A percentile compares a stretch with the other conserved stretches of the same genome.
These are phyloP conservation scores for Yamadazyma trypodendri DNA, from an alignment of 1,139 yeast species.

Conservation along the genomic window DNA sequence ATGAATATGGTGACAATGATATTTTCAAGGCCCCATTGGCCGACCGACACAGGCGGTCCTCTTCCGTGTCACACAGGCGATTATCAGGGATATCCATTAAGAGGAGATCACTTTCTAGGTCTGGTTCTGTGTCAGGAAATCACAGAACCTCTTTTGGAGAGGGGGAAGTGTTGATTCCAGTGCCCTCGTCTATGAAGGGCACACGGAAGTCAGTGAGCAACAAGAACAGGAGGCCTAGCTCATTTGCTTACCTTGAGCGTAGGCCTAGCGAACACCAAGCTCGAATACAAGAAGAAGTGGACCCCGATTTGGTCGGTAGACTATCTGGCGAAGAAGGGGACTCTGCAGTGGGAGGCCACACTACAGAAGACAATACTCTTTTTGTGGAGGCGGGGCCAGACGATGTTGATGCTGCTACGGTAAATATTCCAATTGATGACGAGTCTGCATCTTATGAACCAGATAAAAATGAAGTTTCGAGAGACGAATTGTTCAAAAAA, in stretches of 20 bases:
- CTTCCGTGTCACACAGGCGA: conserved; percentile 35
- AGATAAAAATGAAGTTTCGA: conserved; percentile 7
- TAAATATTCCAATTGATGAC: background rate
- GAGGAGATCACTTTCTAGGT: conserved; percentile 31
- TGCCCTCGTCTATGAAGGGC: conserved; percentile 28
- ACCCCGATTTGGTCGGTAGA: background rate
- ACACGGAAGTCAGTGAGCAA: background rate
- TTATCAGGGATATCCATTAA: conserved; percentile 36
- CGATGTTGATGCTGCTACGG: background rate
- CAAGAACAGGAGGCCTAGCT: background rate
- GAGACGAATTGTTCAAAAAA: conserved; percentile 12
- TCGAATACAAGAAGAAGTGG: conserved; percentile 6
- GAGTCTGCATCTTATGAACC: background rate
- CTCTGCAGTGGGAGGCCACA: background rate
- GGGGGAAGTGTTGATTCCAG: conserved; percentile 36
- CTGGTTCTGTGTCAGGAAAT: conserved; percentile 12
- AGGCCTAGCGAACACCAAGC: background rate
- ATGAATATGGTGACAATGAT: conserved; percentile 32
- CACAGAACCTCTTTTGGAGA: conserved; percentile 15
- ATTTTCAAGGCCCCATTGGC: conserved; percentile 30
- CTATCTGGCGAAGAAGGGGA: too few relatives aligned
- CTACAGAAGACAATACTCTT: background rate
- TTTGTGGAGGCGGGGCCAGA: conserved; percentile 2
- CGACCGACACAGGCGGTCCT: conserved; percentile 22
- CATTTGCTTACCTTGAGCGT: background rate